Percentiles rank a stretch among this genome's conserved stretches.
Evolutionary conservation across 768 basidiomycete genomes (phyloP).

Genomic region (Tubosaeta brunneosetosa): DNA sequence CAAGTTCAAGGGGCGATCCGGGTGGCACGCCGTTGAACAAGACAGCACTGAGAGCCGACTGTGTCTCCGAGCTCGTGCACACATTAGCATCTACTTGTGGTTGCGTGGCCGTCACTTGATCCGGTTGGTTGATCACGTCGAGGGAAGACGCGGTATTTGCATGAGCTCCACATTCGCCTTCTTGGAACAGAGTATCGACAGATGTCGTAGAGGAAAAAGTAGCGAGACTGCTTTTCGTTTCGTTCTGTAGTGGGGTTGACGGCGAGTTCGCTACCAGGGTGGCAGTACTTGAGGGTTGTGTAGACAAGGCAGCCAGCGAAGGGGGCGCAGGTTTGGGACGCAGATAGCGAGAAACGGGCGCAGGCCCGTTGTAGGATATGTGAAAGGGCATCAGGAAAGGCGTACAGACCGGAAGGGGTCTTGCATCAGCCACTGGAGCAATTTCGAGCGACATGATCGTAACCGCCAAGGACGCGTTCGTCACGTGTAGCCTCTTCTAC

Average conservation of each 20-base stretch:
- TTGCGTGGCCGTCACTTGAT: background rate
- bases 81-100: background rate
- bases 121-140: background rate
- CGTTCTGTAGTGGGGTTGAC: background rate
- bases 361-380: conserved; percentile 63
- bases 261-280: conserved; percentile 10
- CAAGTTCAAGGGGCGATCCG: background rate
- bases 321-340: conserved; percentile 41
- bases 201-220: conserved; percentile 6
- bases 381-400: conserved; percentile 85
- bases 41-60: conserved; percentile 2
- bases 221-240: conserved; percentile 3
- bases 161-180: background rate
- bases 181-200: background rate
- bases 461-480: background rate
- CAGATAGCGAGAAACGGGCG: conserved; percentile 73
- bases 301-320: conserved; percentile 6
- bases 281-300: conserved; percentile 11
- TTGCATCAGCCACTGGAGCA: conserved; percentile 1
- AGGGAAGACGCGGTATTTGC: background rate
- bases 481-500: conserved; percentile 5
- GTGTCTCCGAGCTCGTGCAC: conserved; percentile 10
- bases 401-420: conserved; percentile 35
- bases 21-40: background rate
- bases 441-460: conserved; percentile 20